phyloP scores from a whole-genome alignment of 2,329 filamentous ascomycete species.

The Kalaharituber pfeilii region DNA sequence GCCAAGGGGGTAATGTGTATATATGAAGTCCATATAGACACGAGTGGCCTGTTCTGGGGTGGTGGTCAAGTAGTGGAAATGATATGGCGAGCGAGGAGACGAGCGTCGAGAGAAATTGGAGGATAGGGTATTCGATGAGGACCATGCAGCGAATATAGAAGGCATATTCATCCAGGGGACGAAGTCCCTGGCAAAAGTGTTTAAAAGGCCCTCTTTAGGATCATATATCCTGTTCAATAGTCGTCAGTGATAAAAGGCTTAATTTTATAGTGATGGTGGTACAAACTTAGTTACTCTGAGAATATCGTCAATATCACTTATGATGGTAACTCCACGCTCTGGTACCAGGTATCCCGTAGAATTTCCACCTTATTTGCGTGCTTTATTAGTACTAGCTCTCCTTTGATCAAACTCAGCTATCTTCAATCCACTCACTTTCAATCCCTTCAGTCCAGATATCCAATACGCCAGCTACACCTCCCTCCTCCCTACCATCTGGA shows the following conservation, averaged over 20 bases:
- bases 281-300: slow-evolving; percentile 52
- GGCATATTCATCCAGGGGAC: slow-evolving; percentile 65
- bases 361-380: slow-evolving; percentile 47
- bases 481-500: background rate
- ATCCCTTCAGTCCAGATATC: slow-evolving; percentile 8
- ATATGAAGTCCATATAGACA: slow-evolving; percentile 68
- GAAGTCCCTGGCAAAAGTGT: slow-evolving; percentile 57
- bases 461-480: background rate
- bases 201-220: slow-evolving; percentile 55
- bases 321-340: slow-evolving; percentile 48
- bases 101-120: slow-evolving; percentile 30
- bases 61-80: slow-evolving; percentile 70
- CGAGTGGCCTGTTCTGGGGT: slow-evolving; percentile 61
- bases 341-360: slow-evolving; percentile 62
- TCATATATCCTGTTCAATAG: slow-evolving; percentile 42
- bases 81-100: slow-evolving; percentile 37
- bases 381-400: slow-evolving; percentile 32
- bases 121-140: slow-evolving; percentile 27
- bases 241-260: background rate
- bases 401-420: slow-evolving; percentile 49
- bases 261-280: background rate
- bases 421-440: slow-evolving; percentile 21
- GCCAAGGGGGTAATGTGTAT: slow-evolving; percentile 57
- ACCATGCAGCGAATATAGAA: slow-evolving; percentile 58
- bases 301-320: slow-evolving; percentile 68